Percentiles rank a stretch among this genome's conserved stretches.
Evolutionary conservation across 208 protist species (phyloP).

Genomic region (Crithidia sp.): DNA sequence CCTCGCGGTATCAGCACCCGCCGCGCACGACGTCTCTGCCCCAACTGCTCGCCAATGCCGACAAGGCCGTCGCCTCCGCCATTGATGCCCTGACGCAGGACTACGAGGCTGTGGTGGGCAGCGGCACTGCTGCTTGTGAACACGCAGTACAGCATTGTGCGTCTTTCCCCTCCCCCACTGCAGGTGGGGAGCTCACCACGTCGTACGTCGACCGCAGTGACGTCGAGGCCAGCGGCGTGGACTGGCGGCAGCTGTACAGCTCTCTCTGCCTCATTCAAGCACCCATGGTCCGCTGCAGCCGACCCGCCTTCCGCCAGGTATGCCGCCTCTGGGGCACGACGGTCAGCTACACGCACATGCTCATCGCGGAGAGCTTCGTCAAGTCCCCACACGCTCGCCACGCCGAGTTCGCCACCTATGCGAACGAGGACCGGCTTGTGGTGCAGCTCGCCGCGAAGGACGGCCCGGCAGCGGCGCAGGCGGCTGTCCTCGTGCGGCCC

Average conservation of each 20-base stretch:
- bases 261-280: slow-evolving; percentile 74
- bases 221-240: not conserved
- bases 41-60: slow-evolving; percentile 15
- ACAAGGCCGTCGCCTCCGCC: slow-evolving; percentile 22
- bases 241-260: slow-evolving; percentile 40
- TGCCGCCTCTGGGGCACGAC: slow-evolving; percentile 76
- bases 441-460: slow-evolving; percentile 86
- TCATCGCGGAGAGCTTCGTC: slow-evolving; percentile 86
- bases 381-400: slow-evolving; percentile 71
- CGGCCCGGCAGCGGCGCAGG: slow-evolving; percentile 58
- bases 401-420: slow-evolving; percentile 80
- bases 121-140: not conserved
- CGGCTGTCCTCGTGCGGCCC: slow-evolving; percentile 51
- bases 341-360: slow-evolving; percentile 93
- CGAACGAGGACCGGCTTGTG: slow-evolving; percentile 72
- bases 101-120: slow-evolving; percentile 6
- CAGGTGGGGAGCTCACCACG: not conserved
- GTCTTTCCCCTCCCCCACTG: not conserved
- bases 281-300: slow-evolving; percentile 94
- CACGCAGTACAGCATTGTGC: not conserved
- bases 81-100: slow-evolving; percentile 17
- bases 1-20: not conserved
- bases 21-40: slow-evolving; percentile 13
- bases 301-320: slow-evolving; percentile 82
- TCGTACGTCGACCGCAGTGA: not conserved